Conservation (phyloP, 495 filamentous ascomycete genomes). For the Penicillium taxi region DNA sequence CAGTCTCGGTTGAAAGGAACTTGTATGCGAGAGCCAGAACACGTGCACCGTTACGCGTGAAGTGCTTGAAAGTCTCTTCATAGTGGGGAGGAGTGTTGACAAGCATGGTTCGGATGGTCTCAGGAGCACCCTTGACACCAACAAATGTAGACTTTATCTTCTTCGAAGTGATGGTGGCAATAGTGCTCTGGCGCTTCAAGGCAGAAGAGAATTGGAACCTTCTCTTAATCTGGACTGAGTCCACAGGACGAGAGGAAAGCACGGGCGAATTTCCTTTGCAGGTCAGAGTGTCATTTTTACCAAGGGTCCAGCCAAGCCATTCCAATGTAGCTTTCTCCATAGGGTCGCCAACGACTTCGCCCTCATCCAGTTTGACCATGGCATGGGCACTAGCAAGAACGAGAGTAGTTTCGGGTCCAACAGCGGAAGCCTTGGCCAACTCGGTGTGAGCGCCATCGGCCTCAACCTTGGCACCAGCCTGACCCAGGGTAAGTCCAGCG, state of each 20-base stretch:
- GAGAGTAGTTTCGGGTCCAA: conserved; percentile 74
- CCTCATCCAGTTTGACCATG: conserved; percentile 90
- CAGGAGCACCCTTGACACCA: conserved; percentile 92
- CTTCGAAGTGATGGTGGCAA: conserved; percentile 72
- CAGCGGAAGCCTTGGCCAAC: conserved; percentile 55
- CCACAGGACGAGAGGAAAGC: conserved; percentile 36
- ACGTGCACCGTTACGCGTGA: conserved; percentile 87
- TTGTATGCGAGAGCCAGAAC: conserved; percentile 93
- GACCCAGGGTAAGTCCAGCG: conserved; percentile 72
- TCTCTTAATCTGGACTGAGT: conserved; percentile 83
- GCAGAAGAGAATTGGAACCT: conserved; percentile 98
- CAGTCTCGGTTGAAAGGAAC: conserved; percentile 69
- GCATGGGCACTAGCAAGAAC: conserved; percentile 94
- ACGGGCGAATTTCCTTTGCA: conserved; percentile 40
- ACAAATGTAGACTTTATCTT: conserved; percentile 78
- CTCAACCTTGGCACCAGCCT: conserved; percentile 59
- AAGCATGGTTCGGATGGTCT: conserved; percentile 92
- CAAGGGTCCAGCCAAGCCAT: conserved; percentile 84
- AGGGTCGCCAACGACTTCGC: conserved; percentile 93
- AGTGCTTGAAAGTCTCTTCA: conserved; percentile 97
- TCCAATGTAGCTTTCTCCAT: conserved; percentile 96
- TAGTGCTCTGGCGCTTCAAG: conserved; percentile 89
- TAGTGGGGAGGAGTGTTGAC: conserved; percentile 76
- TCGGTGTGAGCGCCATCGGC: conserved; percentile 71
- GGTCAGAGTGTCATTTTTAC: conserved; percentile 72